Evolutionary conservation across 1,284 basidiomycete species (phyloP).

Genomic region (Cutaneotrichosporon mucoides): DNA sequence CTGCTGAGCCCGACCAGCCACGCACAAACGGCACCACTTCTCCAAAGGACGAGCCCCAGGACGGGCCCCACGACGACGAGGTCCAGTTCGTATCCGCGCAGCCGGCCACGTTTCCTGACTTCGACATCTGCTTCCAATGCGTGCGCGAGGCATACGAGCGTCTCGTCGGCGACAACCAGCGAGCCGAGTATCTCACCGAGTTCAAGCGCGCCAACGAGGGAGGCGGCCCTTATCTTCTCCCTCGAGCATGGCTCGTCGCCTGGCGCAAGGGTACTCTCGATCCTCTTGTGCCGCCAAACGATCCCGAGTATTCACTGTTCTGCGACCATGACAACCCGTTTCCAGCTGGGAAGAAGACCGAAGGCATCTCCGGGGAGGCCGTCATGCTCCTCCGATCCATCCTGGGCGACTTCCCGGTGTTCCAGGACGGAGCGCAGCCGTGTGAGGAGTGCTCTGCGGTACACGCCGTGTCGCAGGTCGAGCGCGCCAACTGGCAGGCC

Average conservation of each 20-base stretch:
- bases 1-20: no score
- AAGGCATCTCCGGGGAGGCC: conserved; percentile 11
- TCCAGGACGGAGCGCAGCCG: conserved; percentile 4
- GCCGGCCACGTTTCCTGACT: background rate
- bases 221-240: conserved; percentile 21
- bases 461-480: background rate
- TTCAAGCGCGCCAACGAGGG: conserved; percentile 27
- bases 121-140: conserved; percentile 32
- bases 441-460: conserved; percentile 20
- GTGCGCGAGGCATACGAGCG: conserved; percentile 19
- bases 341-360: background rate
- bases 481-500: background rate
- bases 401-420: conserved; percentile 28
- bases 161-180: background rate
- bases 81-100: background rate
- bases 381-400: conserved; percentile 25
- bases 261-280: conserved; percentile 25
- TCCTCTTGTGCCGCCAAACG: conserved; percentile 13
- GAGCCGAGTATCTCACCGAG: conserved; percentile 8
- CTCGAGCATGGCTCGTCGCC: conserved; percentile 25
- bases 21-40: no score
- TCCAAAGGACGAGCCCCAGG: background rate
- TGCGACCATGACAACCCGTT: conserved; percentile 33
- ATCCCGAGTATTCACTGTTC: conserved; percentile 23
- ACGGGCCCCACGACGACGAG: background rate